Conservation (phyloP, 352 stramenopile genomes). For the Pythium phragmiticola region DNA sequence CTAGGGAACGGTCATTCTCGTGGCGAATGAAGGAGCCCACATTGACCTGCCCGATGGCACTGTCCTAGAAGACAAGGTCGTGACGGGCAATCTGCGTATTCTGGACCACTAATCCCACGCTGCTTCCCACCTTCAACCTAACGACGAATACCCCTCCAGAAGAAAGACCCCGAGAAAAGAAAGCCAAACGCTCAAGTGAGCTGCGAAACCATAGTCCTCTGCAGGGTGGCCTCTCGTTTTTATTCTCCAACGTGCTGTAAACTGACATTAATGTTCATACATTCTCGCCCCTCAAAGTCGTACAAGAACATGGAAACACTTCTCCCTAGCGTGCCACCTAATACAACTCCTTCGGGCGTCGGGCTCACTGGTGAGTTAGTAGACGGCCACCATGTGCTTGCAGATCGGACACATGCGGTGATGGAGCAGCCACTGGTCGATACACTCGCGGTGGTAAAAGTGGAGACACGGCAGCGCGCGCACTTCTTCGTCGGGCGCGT, state of each 20-base stretch:
- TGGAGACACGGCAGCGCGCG: constrained; percentile 82
- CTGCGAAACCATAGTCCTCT: not conserved
- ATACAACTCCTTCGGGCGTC: not conserved
- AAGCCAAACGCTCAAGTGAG: not conserved
- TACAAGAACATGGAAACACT: too few relatives aligned
- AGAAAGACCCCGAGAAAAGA: not conserved
- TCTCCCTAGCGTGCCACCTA: not conserved
- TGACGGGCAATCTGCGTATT: constrained; percentile 93
- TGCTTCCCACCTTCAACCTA: not conserved
- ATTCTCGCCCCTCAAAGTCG: not conserved
- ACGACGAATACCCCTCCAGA: not conserved
- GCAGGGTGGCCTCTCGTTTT: not conserved
- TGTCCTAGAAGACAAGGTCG: constrained; percentile 93
- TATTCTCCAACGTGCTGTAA: constrained; percentile 1
- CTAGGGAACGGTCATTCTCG: constrained; percentile 93
- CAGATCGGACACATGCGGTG: constrained; percentile 86
- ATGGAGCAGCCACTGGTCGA: constrained; percentile 88
- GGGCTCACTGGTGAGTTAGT: constrained; percentile 27
- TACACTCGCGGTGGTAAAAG: constrained; percentile 89
- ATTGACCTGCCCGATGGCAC: constrained; percentile 93
- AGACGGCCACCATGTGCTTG: constrained; percentile 81
- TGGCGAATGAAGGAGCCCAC: constrained; percentile 92
- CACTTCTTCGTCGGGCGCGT: constrained; percentile 72
- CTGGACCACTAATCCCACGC: constrained; percentile 77
- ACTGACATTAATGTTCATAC: constrained; percentile 18